Conservation (phyloP, 768 basidiomycete species). For the Scleroderma bovista region DNA sequence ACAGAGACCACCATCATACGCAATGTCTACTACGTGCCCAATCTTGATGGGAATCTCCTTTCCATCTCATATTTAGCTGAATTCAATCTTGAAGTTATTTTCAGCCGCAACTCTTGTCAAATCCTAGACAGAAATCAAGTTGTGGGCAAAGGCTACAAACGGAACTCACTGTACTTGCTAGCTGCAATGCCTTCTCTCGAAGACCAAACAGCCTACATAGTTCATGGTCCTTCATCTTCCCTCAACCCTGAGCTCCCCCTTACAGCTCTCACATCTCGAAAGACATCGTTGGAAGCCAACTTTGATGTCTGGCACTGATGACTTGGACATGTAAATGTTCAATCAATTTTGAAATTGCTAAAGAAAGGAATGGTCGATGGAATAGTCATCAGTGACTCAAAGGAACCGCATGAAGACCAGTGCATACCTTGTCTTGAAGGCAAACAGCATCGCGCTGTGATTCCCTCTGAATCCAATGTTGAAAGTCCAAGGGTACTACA, state of each 20-base stretch:
- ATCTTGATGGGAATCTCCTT: conserved; percentile 14
- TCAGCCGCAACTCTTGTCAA: not conserved
- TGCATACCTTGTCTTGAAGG: conserved; percentile 19
- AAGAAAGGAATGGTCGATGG: conserved; percentile 3
- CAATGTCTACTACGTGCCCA: conserved; percentile 13
- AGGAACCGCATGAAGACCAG: not conserved
- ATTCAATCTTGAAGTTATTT: not conserved
- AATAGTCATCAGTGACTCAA: not conserved
- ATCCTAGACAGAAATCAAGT: not conserved
- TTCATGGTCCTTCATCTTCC: not conserved
- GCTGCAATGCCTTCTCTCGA: not conserved
- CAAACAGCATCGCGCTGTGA: conserved; percentile 15
- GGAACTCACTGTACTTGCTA: conserved; percentile 3
- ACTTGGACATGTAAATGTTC: not conserved
- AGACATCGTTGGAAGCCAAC: not conserved
- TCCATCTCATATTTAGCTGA: conserved; percentile 8
- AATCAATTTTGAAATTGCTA: not conserved
- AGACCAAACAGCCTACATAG: not conserved
- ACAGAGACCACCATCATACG: conserved; percentile 5
- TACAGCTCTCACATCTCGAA: not conserved
- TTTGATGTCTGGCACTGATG: conserved; percentile 1
- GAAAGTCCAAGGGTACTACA: not conserved
- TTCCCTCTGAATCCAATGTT: conserved; percentile 6
- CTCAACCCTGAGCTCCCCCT: not conserved
- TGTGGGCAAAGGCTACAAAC: not conserved